Base-by-base conservation (phyloP, 2,329 filamentous ascomycete species). In the Penicillium frequentans region DNA sequence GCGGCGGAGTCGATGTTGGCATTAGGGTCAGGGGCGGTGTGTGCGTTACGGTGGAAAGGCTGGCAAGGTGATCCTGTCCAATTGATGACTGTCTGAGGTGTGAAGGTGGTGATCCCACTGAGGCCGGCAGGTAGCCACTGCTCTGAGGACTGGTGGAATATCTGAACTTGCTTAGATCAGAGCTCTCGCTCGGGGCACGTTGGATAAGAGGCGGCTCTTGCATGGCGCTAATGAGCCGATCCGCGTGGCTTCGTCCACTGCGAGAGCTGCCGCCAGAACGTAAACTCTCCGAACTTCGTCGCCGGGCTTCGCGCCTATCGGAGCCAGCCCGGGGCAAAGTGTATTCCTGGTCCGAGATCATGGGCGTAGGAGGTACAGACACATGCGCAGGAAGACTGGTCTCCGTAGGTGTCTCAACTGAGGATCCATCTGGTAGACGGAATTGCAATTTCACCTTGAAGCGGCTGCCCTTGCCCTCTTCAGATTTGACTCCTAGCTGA, bases 391-490 rank as follows among this genome's bases (percentile, higher is more conserved):
- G 48, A 5, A 29, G 13, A 11, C 16, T 35, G 3, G 50, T 21
- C n/a, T 55, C 27, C 3, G 23, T 39, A 5, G 57, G 39, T 3
- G 48, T 52, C 5, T 46, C 43, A 0, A 31, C 21, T 10, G 52
- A 16, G 2, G 42, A 44, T 21, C 64, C 65, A 3, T 68, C 61
- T 0, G 85, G 86, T 1, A 93, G 70, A 8, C 86, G 81, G 62
- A 96, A 95, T 0, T 89, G 88, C 29, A 96, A 77, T 61, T 90
- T 85, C 24, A 96, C 85, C 21, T 91, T 86, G 62, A 96, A 96
- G 52, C 90, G 83, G 19, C 91, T 93, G 0, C 93, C 92, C 65
- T 88, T 90, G 2, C 89, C 89, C 69, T 89, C 84, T 66, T 95
- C 90, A 0, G 91, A 96, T 67, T 92, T 93, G 1, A 96, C 77